A percentile compares a stretch with the other conserved stretches of the same genome.
Conservation (phyloP, 306 rosid genomes). For the Biancaea sappan region DNA sequence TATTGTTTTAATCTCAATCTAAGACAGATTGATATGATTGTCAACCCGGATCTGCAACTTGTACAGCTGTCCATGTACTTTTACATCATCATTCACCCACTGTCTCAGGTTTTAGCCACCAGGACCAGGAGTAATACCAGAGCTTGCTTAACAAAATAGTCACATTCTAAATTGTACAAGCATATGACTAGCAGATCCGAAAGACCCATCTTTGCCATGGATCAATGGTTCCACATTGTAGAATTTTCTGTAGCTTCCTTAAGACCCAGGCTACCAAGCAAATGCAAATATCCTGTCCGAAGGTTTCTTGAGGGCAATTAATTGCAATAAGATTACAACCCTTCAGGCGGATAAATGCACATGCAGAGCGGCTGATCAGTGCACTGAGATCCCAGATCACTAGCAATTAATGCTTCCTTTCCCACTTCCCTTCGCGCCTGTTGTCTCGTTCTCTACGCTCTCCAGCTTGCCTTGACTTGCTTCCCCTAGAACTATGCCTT, state of each 20-base stretch:
- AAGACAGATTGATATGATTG: slow-evolving; percentile 6
- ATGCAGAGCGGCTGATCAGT: not conserved
- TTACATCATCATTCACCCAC: slow-evolving; percentile 32
- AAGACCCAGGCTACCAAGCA: not conserved
- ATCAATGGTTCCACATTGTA: slow-evolving; percentile 16
- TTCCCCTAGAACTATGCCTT: slow-evolving; percentile 80
- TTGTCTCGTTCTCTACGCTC: slow-evolving; percentile 83
- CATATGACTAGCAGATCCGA: slow-evolving; percentile 7
- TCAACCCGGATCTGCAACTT: not conserved
- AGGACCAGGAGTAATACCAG: not conserved
- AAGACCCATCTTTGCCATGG: slow-evolving; percentile 5
- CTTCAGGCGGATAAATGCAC: slow-evolving; percentile 4
- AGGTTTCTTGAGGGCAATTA: not conserved
- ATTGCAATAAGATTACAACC: not conserved
- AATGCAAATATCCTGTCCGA: slow-evolving; percentile 4
- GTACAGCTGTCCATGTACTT: slow-evolving; percentile 7
- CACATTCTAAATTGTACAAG: not conserved
- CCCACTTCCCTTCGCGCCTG: slow-evolving; percentile 97
- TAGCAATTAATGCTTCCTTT: slow-evolving; percentile 74
- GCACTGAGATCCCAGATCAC: not conserved
- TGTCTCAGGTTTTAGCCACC: not conserved
- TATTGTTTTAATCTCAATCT: slow-evolving; percentile 8
- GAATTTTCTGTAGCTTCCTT: slow-evolving; percentile 11
- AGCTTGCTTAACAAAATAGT: not conserved
- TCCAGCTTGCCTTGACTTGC: slow-evolving; percentile 75